These are phyloP conservation scores for Aegilops bicornis DNA, from an alignment of 176 grass and related monocot species.

Conservation along the genomic window DNA sequence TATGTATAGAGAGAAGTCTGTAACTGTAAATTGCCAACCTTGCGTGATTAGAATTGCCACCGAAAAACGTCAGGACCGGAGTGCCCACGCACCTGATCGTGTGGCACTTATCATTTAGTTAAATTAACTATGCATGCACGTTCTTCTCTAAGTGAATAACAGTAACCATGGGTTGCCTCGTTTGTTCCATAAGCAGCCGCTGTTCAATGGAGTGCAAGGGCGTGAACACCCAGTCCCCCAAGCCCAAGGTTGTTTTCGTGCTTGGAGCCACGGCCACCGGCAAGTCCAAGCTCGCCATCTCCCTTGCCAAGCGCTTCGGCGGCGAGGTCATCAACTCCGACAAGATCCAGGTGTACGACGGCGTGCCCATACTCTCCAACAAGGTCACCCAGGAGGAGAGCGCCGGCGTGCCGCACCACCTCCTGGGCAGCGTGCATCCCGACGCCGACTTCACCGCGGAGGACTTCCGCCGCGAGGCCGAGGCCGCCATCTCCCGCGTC, in stretches of 20 bases:
- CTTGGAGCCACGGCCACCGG: conserved; percentile 70
- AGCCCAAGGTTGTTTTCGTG: conserved; percentile 61
- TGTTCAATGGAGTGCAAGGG: background rate
- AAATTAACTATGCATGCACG: background rate
- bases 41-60: too few relatives aligned
- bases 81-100: too few relatives aligned
- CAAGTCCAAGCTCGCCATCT: conserved; percentile 67
- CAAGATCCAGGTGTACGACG: conserved; percentile 36
- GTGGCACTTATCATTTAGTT: too few relatives aligned
- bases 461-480: conserved; percentile 45
- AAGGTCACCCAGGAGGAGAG: conserved; percentile 29
- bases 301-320: conserved; percentile 37
- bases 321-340: conserved; percentile 53
- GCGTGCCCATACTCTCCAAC: conserved; percentile 15
- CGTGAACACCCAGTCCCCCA: background rate
- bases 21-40: too few relatives aligned
- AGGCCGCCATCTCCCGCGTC: conserved; percentile 17
- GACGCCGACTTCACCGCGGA: conserved; percentile 45
- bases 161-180: background rate
- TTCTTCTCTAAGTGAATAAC: background rate
- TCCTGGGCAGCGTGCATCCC: conserved; percentile 16
- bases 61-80: too few relatives aligned
- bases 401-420: conserved; percentile 27
- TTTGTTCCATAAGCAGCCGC: conserved; percentile 12
- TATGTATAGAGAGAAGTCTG: too few relatives aligned